These are phyloP conservation scores for Triglochin maritima DNA, from an alignment of 106 monocot species.

Conservation along the genomic window DNA sequence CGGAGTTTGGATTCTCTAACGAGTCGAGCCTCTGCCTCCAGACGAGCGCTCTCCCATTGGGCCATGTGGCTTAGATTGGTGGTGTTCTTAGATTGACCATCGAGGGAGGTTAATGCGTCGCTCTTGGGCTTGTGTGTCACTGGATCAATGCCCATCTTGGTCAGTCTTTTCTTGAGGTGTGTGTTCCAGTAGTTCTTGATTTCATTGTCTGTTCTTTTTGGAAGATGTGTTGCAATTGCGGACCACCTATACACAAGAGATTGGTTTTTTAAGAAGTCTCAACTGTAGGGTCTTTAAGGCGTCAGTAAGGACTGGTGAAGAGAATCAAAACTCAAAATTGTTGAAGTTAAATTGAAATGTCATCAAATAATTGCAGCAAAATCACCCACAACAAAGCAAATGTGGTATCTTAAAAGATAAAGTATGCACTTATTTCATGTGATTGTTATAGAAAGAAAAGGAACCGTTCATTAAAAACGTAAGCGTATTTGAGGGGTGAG, in stretches of 20 bases:
- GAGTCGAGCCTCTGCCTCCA: constrained; percentile 72
- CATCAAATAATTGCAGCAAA: too few species aligned
- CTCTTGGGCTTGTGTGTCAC: constrained; percentile 59
- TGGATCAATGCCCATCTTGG: constrained; percentile 80
- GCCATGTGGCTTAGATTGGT: constrained; percentile 83
- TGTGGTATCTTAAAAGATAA: too few species aligned
- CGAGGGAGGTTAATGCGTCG: constrained; percentile 17
- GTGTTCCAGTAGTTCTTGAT: constrained; percentile 91
- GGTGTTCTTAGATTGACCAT: constrained; percentile 23
- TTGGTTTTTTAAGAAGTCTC: too few species aligned
- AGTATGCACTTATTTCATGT: too few species aligned
- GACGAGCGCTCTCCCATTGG: constrained; percentile 86
- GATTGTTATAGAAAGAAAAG: too few species aligned
- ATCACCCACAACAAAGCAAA: too few species aligned
- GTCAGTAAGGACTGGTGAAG: too few species aligned
- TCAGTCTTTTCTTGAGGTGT: constrained; percentile 57
- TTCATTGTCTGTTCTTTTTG: constrained; percentile 71
- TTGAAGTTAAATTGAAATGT: too few species aligned
- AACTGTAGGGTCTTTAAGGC: too few species aligned
- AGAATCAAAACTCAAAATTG: too few species aligned
- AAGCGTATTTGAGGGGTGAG: too few species aligned
- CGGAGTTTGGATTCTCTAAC: constrained; percentile 53
- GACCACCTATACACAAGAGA: constrained; percentile 39
- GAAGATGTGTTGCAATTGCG: constrained; percentile 61
- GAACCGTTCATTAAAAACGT: too few species aligned